These are phyloP conservation scores for Pseudonitzschia delicatissima DNA, from an alignment of 108 stramenopile genomes.

Conservation along the genomic window DNA sequence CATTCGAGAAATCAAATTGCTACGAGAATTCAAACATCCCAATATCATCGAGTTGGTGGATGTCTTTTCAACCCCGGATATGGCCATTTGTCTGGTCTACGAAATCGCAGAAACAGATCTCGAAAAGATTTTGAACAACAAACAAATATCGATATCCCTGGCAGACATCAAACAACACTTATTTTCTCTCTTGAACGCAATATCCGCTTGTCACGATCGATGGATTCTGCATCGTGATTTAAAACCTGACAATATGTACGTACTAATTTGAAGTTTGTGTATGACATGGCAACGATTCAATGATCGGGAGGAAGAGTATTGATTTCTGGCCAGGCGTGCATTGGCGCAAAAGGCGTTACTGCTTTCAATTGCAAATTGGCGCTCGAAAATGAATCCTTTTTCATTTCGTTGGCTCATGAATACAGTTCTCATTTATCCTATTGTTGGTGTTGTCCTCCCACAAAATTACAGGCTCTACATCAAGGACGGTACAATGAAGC, in stretches of 20 bases:
- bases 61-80: constrained; percentile 82
- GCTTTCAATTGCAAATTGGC: background rate
- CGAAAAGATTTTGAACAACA: constrained; percentile 84
- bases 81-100: constrained; percentile 85
- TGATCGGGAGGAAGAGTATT: too few relatives aligned
- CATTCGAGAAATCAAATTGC: constrained; percentile 91
- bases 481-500: constrained; percentile 86
- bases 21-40: constrained; percentile 91
- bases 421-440: too few relatives aligned
- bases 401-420: too few relatives aligned
- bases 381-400: too few relatives aligned
- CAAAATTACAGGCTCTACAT: constrained; percentile 43
- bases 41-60: constrained; percentile 90
- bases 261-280: too few relatives aligned
- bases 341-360: too few relatives aligned
- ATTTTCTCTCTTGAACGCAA: constrained; percentile 61
- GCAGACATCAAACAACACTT: constrained; percentile 87
- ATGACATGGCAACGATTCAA: too few relatives aligned
- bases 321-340: too few relatives aligned
- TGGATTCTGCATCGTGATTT: constrained; percentile 90
- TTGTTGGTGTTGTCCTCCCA: too few relatives aligned
- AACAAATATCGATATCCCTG: constrained; percentile 68
- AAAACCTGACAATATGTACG: constrained; percentile 72
- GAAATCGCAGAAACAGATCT: constrained; percentile 90
- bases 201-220: constrained; percentile 83